phyloP scores from a whole-genome alignment of 2,329 filamentous ascomycete genomes.

The Cladophialophora immunda region DNA sequence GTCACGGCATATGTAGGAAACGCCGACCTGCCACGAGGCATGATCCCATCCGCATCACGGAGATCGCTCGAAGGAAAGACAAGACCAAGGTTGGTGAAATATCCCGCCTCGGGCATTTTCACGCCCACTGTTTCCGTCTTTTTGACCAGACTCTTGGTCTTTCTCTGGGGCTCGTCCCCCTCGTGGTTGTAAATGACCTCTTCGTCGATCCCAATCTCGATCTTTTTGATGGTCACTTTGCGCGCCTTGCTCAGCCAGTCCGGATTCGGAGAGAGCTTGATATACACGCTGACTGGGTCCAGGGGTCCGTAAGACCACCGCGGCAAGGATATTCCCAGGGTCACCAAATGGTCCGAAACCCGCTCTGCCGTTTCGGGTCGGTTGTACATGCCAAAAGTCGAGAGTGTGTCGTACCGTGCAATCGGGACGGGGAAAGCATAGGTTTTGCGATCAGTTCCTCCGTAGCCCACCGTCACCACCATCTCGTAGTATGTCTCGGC shows the following conservation, averaged over 20 bases:
- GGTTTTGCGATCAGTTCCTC: slow-evolving; percentile 84
- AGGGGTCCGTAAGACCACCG: slow-evolving; percentile 96
- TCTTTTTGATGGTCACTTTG: slow-evolving; percentile 91
- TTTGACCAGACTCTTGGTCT: slow-evolving; percentile 85
- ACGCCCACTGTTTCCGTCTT: slow-evolving; percentile 82
- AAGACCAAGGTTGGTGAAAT: slow-evolving; percentile 89
- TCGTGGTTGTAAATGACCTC: slow-evolving; percentile 99
- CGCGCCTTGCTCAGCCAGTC: slow-evolving; percentile 91
- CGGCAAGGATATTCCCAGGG: slow-evolving; percentile 88
- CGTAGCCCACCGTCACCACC: slow-evolving; percentile 94
- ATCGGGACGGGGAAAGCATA: slow-evolving; percentile 91
- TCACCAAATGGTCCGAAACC: slow-evolving; percentile 89
- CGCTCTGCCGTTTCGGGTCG: slow-evolving; percentile 87
- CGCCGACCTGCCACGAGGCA: slow-evolving; percentile 82
- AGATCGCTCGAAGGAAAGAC: slow-evolving; percentile 91
- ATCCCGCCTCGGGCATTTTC: slow-evolving; percentile 89
- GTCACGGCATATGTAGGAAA: slow-evolving; percentile 89
- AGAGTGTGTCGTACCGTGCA: slow-evolving; percentile 92
- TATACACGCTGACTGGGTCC: slow-evolving; percentile 94
- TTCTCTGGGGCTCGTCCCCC: slow-evolving; percentile 91
- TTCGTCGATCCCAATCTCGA: slow-evolving; percentile 93
- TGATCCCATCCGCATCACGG: slow-evolving; percentile 84
- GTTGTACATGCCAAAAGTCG: slow-evolving; percentile 99
- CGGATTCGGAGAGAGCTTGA: slow-evolving; percentile 89
- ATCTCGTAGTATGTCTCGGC: slow-evolving; percentile 97